A percentile compares a stretch with the other conserved stretches of the same genome.
These are phyloP conservation scores for Taphrina sp. DNA, from an alignment of 1,139 yeast genomes.

Conservation along the genomic window DNA sequence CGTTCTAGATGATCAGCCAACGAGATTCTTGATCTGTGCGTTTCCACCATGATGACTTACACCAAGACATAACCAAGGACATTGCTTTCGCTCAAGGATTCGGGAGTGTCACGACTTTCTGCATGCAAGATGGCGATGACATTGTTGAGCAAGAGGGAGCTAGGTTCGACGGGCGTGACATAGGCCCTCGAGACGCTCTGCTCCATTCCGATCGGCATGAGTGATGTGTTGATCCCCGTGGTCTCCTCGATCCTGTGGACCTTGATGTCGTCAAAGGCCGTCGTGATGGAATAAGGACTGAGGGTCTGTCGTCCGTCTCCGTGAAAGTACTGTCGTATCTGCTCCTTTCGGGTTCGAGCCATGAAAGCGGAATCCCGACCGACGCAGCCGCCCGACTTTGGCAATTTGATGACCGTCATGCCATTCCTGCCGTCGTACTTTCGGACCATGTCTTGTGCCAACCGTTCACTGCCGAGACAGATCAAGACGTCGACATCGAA, in stretches of 20 bases:
- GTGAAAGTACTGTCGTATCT: constrained; percentile 84
- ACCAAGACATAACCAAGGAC: constrained; percentile 64
- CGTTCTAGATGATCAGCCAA: constrained; percentile 43
- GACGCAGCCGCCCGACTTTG: constrained; percentile 71
- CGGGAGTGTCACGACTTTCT: constrained; percentile 53
- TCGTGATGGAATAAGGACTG: constrained; percentile 71
- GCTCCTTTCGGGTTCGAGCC: constrained; percentile 69
- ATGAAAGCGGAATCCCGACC: constrained; percentile 68
- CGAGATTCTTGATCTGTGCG: neutral
- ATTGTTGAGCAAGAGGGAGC: constrained; percentile 65
- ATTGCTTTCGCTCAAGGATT: constrained; percentile 56
- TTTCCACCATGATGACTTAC: constrained; percentile 33
- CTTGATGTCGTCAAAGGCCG: constrained; percentile 52
- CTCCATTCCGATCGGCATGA: constrained; percentile 48
- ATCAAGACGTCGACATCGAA: constrained; percentile 52
- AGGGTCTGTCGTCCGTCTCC: constrained; percentile 67
- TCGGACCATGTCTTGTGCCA: constrained; percentile 62
- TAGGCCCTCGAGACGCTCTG: constrained; percentile 35
- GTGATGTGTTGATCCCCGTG: constrained; percentile 43
- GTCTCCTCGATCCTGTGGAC: constrained; percentile 53
- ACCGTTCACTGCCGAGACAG: constrained; percentile 51
- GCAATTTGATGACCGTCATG: constrained; percentile 58
- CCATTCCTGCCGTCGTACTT: constrained; percentile 50
- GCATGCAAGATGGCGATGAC: constrained; percentile 72
- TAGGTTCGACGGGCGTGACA: constrained; percentile 51